Conservation (phyloP, 2,329 filamentous ascomycete genomes). For the Coleophoma crateriformis region DNA sequence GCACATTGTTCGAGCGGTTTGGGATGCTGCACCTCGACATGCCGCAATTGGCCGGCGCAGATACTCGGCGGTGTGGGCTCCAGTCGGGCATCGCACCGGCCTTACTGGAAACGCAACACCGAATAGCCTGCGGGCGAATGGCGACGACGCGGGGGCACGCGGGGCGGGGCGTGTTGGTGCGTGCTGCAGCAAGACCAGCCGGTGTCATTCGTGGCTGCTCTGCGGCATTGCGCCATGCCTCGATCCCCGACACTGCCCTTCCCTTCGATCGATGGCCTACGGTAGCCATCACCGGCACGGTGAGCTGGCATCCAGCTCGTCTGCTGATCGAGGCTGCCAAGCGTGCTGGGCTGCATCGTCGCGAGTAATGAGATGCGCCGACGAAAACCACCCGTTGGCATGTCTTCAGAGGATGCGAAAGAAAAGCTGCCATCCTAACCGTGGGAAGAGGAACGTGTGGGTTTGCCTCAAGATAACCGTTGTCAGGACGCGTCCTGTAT, state of each 20-base stretch:
- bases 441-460: too few relatives aligned
- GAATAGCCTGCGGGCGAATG: neutral
- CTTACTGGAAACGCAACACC: conserved; percentile 1
- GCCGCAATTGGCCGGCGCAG: neutral
- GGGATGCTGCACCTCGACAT: neutral
- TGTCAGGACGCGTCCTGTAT: too few relatives aligned
- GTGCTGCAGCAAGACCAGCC: neutral
- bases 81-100: neutral
- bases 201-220: neutral
- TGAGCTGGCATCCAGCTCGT: too few relatives aligned
- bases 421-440: too few relatives aligned
- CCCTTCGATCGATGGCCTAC: neutral
- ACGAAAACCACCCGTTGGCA: too few relatives aligned
- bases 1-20: neutral
- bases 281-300: too few relatives aligned
- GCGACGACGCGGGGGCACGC: neutral
- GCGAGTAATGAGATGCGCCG: too few relatives aligned
- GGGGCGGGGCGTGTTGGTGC: neutral
- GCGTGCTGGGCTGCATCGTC: too few relatives aligned
- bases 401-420: too few relatives aligned
- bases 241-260: neutral
- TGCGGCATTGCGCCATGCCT: neutral
- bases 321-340: too few relatives aligned
- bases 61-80: neutral
- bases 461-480: too few relatives aligned